These are phyloP conservation scores for Circinella minor DNA, from an alignment of 371 early-diverging fungal genomes.

Conservation along the genomic window DNA sequence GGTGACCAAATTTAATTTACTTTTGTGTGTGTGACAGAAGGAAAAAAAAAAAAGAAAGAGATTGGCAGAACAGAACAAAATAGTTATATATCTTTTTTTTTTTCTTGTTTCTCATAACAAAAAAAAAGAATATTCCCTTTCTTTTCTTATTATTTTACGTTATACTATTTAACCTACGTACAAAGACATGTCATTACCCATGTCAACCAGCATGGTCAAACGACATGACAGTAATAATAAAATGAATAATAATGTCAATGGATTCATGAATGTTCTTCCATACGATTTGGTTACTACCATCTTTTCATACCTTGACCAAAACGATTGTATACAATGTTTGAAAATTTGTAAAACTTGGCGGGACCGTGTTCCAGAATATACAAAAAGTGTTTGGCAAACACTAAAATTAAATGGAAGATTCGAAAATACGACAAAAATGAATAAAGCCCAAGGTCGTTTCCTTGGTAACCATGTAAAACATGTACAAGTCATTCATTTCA, in stretches of 20 bases:
- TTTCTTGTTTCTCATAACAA: too few species aligned
- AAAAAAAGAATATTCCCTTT: too few species aligned
- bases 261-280: neutral
- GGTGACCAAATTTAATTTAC: too few species aligned
- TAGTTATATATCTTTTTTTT: too few species aligned
- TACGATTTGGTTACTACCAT: neutral
- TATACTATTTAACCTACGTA: too few species aligned
- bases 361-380: neutral
- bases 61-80: too few species aligned
- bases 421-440: neutral
- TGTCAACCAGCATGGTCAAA: too few species aligned
- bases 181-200: too few species aligned
- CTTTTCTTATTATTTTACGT: too few species aligned
- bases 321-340: constrained; percentile 1
- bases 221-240: too few species aligned
- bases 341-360: neutral
- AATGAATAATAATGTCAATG: neutral
- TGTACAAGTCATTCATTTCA: neutral
- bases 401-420: neutral
- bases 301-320: constrained; percentile 4
- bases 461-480: neutral
- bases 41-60: too few species aligned
- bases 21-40: too few species aligned
- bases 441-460: neutral
- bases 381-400: neutral